These are phyloP conservation scores for Peronospora tabacina DNA, from an alignment of 352 stramenopile genomes.

Conservation along the genomic window DNA sequence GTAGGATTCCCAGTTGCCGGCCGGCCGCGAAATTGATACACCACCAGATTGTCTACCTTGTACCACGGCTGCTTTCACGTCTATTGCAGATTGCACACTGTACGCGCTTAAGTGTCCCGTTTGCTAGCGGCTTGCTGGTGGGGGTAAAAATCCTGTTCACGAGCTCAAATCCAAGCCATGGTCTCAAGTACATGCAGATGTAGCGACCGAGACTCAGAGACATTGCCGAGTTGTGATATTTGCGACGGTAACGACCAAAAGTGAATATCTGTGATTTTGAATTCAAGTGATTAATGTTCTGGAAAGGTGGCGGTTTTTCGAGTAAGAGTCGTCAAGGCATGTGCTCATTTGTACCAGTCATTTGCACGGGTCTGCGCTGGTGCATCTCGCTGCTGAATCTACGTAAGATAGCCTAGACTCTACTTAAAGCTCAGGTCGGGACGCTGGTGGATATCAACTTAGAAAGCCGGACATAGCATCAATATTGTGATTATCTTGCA, in stretches of 20 bases:
- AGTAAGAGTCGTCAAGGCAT: neutral
- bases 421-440: neutral
- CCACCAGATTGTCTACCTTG: constrained; percentile 11
- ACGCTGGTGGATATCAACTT: neutral
- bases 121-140: constrained; percentile 2
- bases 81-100: constrained; percentile 7
- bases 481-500: too few species aligned
- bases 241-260: constrained; percentile 8
- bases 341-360: too few species aligned
- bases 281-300: constrained; percentile 2
- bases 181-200: neutral
- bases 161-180: neutral
- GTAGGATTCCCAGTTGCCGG: neutral
- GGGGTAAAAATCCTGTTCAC: constrained; percentile 1
- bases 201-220: constrained; percentile 8
- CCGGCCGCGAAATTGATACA: constrained; percentile 10
- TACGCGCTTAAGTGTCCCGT: constrained; percentile 13
- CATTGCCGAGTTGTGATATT: constrained; percentile 4
- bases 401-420: neutral
- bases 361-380: neutral
- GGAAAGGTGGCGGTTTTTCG: neutral
- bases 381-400: constrained; percentile 7
- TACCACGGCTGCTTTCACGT: constrained; percentile 14
- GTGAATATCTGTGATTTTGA: constrained; percentile 9
- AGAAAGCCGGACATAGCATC: neutral